These are phyloP conservation scores for Rubroshorea leprosula DNA, from an alignment of 345 rosid genomes.

Conservation along the genomic window DNA sequence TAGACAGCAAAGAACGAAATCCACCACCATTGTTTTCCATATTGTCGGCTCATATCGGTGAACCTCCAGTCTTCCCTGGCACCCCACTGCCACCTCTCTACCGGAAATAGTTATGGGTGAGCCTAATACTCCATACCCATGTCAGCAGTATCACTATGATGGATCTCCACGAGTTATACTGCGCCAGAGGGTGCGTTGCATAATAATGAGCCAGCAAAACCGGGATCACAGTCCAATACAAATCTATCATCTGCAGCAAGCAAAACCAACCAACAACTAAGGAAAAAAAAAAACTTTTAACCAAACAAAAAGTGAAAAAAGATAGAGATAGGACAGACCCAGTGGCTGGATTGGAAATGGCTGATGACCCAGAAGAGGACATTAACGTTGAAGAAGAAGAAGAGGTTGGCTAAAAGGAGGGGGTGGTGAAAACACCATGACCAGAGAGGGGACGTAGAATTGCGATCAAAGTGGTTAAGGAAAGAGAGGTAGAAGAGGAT, in stretches of 20 bases:
- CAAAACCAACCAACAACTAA: slow-evolving; percentile 1
- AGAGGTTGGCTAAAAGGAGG: slow-evolving; percentile 59
- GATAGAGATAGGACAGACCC: slow-evolving; percentile 41
- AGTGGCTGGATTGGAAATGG: slow-evolving; percentile 67
- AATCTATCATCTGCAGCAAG: slow-evolving; percentile 75
- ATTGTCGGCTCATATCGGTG: slow-evolving; percentile 67
- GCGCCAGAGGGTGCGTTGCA: slow-evolving; percentile 61
- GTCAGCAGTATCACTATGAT: slow-evolving; percentile 48
- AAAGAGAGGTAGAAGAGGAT: slow-evolving; percentile 61
- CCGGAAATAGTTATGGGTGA: slow-evolving; percentile 84
- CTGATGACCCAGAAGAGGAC: slow-evolving; percentile 85
- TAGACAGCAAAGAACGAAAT: slow-evolving; percentile 83
- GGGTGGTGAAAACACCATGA: slow-evolving; percentile 83
- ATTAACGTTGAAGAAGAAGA: slow-evolving; percentile 92
- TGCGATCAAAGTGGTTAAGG: slow-evolving; percentile 31
- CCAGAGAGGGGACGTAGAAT: slow-evolving; percentile 31
- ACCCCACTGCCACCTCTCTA: slow-evolving; percentile 98
- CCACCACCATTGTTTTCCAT: slow-evolving; percentile 96
- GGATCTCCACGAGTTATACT: slow-evolving; percentile 63
- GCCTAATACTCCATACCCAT: slow-evolving; percentile 81
- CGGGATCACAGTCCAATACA: slow-evolving; percentile 94
- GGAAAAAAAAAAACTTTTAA: neutral
- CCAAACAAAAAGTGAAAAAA: neutral
- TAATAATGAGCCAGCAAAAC: slow-evolving; percentile 74
- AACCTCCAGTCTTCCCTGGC: slow-evolving; percentile 98